These are phyloP conservation scores for Fraxinus floribunda DNA, from an alignment of 305 asterid genomes.

Conservation along the genomic window DNA sequence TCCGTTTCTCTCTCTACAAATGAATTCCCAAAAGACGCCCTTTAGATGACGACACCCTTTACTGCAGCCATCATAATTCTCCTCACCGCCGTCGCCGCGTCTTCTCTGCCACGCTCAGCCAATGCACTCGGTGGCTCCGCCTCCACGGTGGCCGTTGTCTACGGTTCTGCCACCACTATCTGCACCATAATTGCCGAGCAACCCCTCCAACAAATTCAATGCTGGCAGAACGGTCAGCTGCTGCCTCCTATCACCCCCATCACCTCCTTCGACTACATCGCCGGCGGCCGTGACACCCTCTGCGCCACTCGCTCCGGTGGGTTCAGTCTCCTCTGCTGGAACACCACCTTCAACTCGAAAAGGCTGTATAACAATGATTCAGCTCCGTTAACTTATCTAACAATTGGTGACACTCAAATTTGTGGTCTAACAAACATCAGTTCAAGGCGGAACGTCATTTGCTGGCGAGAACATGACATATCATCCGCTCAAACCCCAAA, in stretches of 20 bases:
- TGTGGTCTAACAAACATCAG: slow-evolving; percentile 51
- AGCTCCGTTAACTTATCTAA: slow-evolving; percentile 38
- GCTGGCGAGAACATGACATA: slow-evolving; percentile 62
- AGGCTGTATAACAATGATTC: slow-evolving; percentile 48
- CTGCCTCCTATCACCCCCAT: slow-evolving; percentile 34
- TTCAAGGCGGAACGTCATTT: slow-evolving; percentile 30
- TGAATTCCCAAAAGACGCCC: slow-evolving; percentile 33
- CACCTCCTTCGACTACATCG: slow-evolving; percentile 64
- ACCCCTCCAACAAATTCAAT: slow-evolving; percentile 60
- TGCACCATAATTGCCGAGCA: slow-evolving; percentile 62
- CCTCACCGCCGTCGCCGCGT: slow-evolving; percentile 24
- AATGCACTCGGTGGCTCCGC: slow-evolving; percentile 67
- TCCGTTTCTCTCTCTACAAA: slow-evolving; percentile 31
- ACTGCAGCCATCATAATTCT: slow-evolving; percentile 26
- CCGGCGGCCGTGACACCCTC: slow-evolving; percentile 71
- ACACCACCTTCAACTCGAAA: slow-evolving; percentile 52
- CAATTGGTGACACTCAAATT: slow-evolving; percentile 72
- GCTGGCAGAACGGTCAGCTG: slow-evolving; percentile 57
- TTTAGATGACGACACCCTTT: slow-evolving; percentile 50
- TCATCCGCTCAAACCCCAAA: slow-evolving; percentile 20
- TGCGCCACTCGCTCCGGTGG: slow-evolving; percentile 81
- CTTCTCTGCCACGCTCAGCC: slow-evolving; percentile 27
- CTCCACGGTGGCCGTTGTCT: slow-evolving; percentile 69
- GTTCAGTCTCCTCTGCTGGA: slow-evolving; percentile 67
- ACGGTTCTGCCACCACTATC: slow-evolving; percentile 60